phyloP scores from a whole-genome alignment of 495 filamentous ascomycete species.

The Entonaema liquescens region DNA sequence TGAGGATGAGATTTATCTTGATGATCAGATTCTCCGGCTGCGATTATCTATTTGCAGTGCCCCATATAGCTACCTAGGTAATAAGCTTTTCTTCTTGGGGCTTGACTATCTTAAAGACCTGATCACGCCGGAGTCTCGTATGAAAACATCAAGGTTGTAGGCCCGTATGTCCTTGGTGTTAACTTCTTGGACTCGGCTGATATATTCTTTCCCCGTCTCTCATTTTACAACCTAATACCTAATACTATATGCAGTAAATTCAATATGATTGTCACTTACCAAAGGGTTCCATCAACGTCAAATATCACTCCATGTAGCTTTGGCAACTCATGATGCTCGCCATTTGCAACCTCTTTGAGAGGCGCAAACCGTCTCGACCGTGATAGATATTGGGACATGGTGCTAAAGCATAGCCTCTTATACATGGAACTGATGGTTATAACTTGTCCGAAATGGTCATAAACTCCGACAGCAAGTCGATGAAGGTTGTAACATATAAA shows the following conservation, averaged over 20 bases:
- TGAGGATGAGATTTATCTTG: no score
- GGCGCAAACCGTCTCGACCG: conserved; percentile 61
- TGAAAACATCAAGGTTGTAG: not conserved
- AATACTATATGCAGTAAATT: not conserved
- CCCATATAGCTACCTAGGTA: not conserved
- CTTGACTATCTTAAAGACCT: not conserved
- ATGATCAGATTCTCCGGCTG: no score
- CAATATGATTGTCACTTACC: conserved; percentile 61
- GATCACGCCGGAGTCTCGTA: not conserved
- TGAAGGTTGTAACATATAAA: not conserved
- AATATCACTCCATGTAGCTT: conserved; percentile 85
- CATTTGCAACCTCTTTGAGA: conserved; percentile 34
- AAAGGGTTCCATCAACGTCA: conserved; percentile 94
- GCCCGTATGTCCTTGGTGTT: not conserved
- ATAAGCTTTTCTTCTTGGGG: not conserved
- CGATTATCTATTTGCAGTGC: no score
- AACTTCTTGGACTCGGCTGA: not conserved
- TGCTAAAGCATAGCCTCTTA: conserved; percentile 41
- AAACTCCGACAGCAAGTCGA: not conserved
- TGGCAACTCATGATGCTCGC: conserved; percentile 53
- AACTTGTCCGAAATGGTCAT: not conserved
- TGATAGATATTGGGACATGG: conserved; percentile 43
- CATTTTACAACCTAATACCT: not conserved
- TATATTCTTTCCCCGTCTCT: not conserved
- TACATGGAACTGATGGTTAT: not conserved